A percentile compares a stretch with the other conserved stretches of the same genome.
phyloP scores from a whole-genome alignment of 106 monocot genomes.

The Narthecium ossifragum region DNA sequence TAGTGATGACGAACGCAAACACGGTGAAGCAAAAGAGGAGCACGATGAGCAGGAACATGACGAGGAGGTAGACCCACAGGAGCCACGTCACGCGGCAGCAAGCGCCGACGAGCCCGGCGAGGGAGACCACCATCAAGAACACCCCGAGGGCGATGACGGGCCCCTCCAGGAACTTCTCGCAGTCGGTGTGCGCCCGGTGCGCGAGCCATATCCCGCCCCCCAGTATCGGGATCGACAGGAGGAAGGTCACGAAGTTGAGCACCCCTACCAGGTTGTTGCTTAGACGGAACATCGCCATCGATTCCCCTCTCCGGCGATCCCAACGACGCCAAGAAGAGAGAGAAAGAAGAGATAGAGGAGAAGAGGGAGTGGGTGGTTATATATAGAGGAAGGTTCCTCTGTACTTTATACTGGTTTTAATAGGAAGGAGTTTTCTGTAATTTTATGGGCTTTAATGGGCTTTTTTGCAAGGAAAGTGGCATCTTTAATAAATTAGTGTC shows the following conservation, averaged over 20 bases:
- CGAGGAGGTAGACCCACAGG: conserved; percentile 42
- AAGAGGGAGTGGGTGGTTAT: too few species aligned
- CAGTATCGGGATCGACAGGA: conserved; percentile 33
- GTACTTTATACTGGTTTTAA: too few species aligned
- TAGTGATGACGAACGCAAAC: conserved; percentile 36
- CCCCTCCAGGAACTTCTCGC: conserved; percentile 23
- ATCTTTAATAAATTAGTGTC: too few species aligned
- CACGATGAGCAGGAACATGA: conserved; percentile 44
- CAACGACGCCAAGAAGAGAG: not conserved
- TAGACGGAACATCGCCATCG: conserved; percentile 19
- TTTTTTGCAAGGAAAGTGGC: too few species aligned
- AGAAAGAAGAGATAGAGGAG: too few species aligned
- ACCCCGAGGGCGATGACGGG: conserved; percentile 21
- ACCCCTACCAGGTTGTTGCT: conserved; percentile 33
- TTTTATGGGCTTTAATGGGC: too few species aligned
- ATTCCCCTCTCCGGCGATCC: not conserved
- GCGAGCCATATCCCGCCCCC: conserved; percentile 28
- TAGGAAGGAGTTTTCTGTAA: too few species aligned
- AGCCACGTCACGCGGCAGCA: conserved; percentile 30
- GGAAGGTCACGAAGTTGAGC: conserved; percentile 25
- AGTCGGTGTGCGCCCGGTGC: conserved; percentile 9
- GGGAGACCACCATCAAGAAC: conserved; percentile 24
- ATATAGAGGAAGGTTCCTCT: too few species aligned
- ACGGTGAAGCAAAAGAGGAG: conserved; percentile 15
- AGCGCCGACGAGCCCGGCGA: conserved; percentile 38